Base-by-base conservation (phyloP, 768 basidiomycete species). In the Pulveroboletus ravenelii region DNA sequence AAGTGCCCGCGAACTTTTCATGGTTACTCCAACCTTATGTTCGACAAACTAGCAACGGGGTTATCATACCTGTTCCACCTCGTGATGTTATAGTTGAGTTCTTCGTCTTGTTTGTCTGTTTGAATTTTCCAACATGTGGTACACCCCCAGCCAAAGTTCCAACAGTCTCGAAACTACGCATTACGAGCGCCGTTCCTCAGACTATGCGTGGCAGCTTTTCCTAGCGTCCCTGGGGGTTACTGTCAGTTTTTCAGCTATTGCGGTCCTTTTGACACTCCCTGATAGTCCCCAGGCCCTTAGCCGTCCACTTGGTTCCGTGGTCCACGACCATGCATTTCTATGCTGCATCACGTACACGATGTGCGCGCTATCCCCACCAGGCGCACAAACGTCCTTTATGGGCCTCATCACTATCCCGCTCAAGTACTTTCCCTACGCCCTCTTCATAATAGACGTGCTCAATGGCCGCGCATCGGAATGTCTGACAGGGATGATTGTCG, bases 341-440 rank as follows among this genome's bases (percentile, higher is more conserved):
- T 70, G 85, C 58, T 78, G 78, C 55, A 69, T 93, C 57, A 75
- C 78, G 30, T 91, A 92, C 66, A 70, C 93, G 50, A 77, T 77
- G 53, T 82, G 85, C 30, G 62, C 76, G 3, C 80, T 89, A 40
- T 78, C 87, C 4, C 81, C 84, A 20, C 76, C 79, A 6, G 83
- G 84, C 23, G 61, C 81, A 9, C 81, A 80, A 59, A 84, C 87
- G 13, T 87, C 85, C 8, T 63, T 94, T 51, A 83, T 90, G 74
- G 92, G 92, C 6, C 76, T 95, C 48, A 50, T 95, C 59, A 81
- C 80, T 15, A 62, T 93, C 53, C 89, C 89, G 1, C 65, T 87
- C 51, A 69, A 70, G 54, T 93, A 85, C 67, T 79, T 84, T 51
- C 88, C 92, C 1, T 91, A 84, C 62, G 74, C 80, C 35, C 75